These are phyloP conservation scores for Cladosporium sp. DNA, from an alignment of 2,329 filamentous ascomycete species.

Conservation along the genomic window DNA sequence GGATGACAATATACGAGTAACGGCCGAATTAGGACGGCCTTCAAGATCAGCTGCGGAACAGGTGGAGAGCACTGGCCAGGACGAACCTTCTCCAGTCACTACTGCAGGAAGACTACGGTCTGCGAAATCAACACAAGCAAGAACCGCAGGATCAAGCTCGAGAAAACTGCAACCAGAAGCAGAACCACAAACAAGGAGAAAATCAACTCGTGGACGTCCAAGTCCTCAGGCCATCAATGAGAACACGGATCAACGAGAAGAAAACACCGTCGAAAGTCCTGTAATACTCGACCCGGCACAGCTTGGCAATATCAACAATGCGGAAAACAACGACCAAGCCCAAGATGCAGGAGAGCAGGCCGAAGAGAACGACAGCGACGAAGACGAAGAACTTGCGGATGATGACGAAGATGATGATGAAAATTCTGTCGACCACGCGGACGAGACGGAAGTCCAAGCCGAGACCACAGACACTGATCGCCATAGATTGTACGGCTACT, in stretches of 20 bases:
- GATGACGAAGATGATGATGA: not conserved
- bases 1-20: not conserved
- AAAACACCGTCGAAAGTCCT: too few relatives aligned
- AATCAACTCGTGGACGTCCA: too few relatives aligned
- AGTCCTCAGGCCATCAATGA: too few relatives aligned
- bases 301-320: not conserved
- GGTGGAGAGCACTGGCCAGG: too few relatives aligned
- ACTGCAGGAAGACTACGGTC: not conserved
- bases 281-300: not conserved
- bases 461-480: not conserved
- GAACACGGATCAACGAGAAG: too few relatives aligned
- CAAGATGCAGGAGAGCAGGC: not conserved
- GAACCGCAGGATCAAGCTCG: not conserved
- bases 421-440: not conserved
- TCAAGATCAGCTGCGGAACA: too few relatives aligned
- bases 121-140: not conserved
- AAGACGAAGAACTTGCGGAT: not conserved
- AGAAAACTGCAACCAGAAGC: too few relatives aligned
- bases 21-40: too few relatives aligned
- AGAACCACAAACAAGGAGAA: too few relatives aligned
- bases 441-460: not conserved
- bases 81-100: not conserved
- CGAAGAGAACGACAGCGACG: not conserved
- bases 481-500: slow-evolving; percentile 10
- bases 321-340: not conserved